phyloP scores from a whole-genome alignment of 2,329 filamentous ascomycete genomes.

The Davidsoniella neocaledoniae region DNA sequence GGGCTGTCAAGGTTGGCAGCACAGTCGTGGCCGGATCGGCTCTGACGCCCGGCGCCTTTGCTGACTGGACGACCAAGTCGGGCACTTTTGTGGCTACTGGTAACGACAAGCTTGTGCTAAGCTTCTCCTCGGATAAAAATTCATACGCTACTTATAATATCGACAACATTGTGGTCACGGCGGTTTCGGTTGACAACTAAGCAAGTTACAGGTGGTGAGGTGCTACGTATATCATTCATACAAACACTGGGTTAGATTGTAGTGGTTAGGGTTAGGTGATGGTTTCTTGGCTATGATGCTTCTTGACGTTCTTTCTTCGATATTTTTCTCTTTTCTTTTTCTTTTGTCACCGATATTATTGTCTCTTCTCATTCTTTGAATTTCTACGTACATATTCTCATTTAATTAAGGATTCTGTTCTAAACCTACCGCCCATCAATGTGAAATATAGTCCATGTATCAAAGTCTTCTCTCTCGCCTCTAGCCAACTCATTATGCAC shows the following conservation, averaged over 20 bases:
- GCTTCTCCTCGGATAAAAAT: neutral
- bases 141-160: conserved; percentile 1
- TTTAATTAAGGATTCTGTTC: no score
- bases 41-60: neutral
- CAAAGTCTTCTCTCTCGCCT: no score
- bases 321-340: neutral
- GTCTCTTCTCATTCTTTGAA: neutral
- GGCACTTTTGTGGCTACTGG: neutral
- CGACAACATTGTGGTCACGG: neutral
- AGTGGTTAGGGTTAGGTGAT: neutral
- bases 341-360: neutral
- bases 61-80: neutral
- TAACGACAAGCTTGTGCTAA: neutral
- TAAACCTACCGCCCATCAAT: no score
- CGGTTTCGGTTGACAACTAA: neutral
- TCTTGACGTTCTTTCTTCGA: no score
- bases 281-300: no score
- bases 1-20: neutral
- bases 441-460: no score
- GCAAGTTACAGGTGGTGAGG: neutral
- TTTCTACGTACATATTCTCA: no score
- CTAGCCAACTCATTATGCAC: no score
- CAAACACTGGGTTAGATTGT: neutral
- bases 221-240: neutral
- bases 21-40: neutral